Conservation (phyloP, 371 early-diverging fungal species). For the Funneliformis caledonium region DNA sequence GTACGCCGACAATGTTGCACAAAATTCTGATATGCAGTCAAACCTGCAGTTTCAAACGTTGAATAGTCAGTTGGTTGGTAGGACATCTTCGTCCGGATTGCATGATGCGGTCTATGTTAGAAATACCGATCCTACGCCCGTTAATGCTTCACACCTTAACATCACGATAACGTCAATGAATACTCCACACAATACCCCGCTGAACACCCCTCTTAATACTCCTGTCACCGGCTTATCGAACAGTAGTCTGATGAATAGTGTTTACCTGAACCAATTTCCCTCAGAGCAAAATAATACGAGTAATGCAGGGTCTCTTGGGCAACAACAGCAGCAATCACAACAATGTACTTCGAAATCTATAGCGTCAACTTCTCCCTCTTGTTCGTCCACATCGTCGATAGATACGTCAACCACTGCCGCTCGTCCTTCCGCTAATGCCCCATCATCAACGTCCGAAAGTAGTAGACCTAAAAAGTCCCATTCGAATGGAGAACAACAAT, state of each 20-base stretch:
- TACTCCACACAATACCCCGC: background rate
- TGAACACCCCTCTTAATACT: constrained; percentile 17
- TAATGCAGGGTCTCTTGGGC: background rate
- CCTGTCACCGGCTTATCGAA: background rate
- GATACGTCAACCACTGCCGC: background rate
- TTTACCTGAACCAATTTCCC: constrained; percentile 24
- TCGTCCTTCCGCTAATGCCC: background rate
- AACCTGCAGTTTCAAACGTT: background rate
- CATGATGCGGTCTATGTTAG: constrained; percentile 37
- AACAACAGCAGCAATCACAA: background rate
- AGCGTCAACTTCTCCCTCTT: background rate
- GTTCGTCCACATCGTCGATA: constrained; percentile 1
- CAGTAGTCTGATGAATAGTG: background rate
- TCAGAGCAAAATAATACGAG: background rate
- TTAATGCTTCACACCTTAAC: constrained; percentile 5
- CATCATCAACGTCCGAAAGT: background rate
- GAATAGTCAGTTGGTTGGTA: constrained; percentile 5
- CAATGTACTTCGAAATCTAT: background rate
- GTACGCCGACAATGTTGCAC: background rate
- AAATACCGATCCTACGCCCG: background rate
- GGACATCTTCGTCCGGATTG: background rate
- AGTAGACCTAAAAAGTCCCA: constrained; percentile 26
- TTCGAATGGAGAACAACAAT: constrained; percentile 48
- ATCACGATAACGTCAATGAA: background rate
- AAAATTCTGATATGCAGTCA: background rate